A percentile compares a stretch with the other conserved stretches of the same genome.
Evolutionary conservation across 1,284 basidiomycete species (phyloP).

Genomic region (Cystobasidium sp.): DNA sequence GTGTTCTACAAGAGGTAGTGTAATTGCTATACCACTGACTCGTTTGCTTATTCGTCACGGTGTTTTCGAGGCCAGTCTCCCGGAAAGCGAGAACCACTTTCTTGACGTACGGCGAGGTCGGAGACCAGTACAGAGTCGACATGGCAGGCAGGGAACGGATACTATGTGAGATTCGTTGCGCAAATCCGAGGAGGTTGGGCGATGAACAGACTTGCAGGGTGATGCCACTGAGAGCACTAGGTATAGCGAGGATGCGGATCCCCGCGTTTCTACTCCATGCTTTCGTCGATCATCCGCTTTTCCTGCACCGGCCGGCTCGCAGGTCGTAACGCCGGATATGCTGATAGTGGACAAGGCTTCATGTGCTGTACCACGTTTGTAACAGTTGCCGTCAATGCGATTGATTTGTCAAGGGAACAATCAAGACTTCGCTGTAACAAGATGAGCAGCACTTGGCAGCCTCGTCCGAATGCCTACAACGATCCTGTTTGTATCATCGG

Average conservation of each 20-base stretch:
- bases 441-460: constrained; percentile 14
- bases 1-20: background rate
- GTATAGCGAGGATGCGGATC: too few relatives aligned
- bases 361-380: too few relatives aligned
- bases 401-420: background rate
- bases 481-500: constrained; percentile 29
- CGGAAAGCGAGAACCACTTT: constrained; percentile 27
- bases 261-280: too few relatives aligned
- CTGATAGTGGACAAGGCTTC: too few relatives aligned
- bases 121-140: constrained; percentile 27
- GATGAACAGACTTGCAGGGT: too few relatives aligned
- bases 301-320: too few relatives aligned
- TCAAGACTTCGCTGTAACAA: background rate
- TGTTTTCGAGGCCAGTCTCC: constrained; percentile 21
- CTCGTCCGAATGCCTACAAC: background rate
- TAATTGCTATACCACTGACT: background rate
- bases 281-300: too few relatives aligned
- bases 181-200: background rate
- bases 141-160: background rate
- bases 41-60: constrained; percentile 9
- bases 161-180: background rate
- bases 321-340: too few relatives aligned
- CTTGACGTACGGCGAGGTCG: constrained; percentile 24
- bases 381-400: too few relatives aligned
- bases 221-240: too few relatives aligned